phyloP scores from a whole-genome alignment of 768 basidiomycete species.

The Hygrocybe coccinea region DNA sequence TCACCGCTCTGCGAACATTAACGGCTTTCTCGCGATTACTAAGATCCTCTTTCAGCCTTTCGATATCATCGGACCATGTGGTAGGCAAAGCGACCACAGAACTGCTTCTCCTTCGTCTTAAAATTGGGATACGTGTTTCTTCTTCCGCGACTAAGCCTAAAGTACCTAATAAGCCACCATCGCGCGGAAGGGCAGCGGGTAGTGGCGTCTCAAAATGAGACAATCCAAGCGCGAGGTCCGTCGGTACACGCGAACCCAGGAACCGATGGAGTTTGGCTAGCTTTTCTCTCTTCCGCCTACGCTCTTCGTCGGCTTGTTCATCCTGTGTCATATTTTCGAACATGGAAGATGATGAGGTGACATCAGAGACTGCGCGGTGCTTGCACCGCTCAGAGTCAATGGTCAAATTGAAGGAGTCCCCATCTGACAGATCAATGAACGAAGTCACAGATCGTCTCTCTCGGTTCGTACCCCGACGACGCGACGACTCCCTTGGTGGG shows the following conservation, averaged over 20 bases:
- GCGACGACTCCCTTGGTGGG: constrained; percentile 12
- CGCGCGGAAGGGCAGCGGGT: constrained; percentile 14
- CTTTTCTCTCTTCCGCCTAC: constrained; percentile 66
- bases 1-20: constrained; percentile 73
- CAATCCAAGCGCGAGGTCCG: constrained; percentile 57
- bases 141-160: constrained; percentile 19
- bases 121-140: constrained; percentile 36
- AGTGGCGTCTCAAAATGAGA: constrained; percentile 28
- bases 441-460: constrained; percentile 39
- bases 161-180: not conserved
- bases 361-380: constrained; percentile 23
- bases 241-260: constrained; percentile 75
- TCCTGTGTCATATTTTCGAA: constrained; percentile 48
- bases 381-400: constrained; percentile 4
- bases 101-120: constrained; percentile 50
- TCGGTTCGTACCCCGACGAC: constrained; percentile 7
- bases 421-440: constrained; percentile 69
- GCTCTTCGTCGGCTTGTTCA: constrained; percentile 55
- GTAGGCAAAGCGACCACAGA: constrained; percentile 44
- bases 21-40: constrained; percentile 70
- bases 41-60: constrained; percentile 66
- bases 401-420: constrained; percentile 34
- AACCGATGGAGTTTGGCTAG: constrained; percentile 81
- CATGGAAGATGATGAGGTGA: constrained; percentile 41
- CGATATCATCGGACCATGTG: constrained; percentile 52